Percentiles rank a stretch among this genome's conserved stretches.
These are phyloP conservation scores for Corymbia calophylla DNA, from an alignment of 441 rosid species.

Conservation along the genomic window DNA sequence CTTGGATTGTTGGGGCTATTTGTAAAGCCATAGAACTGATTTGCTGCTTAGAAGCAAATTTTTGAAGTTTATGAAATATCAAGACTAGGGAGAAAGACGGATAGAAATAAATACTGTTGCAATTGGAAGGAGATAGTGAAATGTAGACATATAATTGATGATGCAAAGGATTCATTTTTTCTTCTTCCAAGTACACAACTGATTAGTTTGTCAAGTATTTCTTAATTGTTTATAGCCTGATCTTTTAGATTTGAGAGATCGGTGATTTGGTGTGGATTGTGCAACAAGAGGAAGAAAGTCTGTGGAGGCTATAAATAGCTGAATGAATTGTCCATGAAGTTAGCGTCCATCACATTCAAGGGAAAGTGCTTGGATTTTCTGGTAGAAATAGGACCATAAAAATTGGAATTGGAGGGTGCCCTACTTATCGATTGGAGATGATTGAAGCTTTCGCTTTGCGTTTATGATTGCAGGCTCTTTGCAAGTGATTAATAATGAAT, in stretches of 20 bases:
- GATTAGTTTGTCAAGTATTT: background rate
- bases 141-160: background rate
- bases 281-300: background rate
- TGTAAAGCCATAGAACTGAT: background rate
- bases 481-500: background rate
- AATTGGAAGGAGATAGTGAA: background rate
- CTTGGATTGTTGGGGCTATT: background rate
- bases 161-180: background rate
- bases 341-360: background rate
- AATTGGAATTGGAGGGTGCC: background rate
- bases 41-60: background rate
- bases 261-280: background rate
- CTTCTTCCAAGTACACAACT: background rate
- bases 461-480: background rate
- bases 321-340: background rate
- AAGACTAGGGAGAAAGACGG: background rate
- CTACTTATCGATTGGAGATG: background rate
- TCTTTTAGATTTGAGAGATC: background rate
- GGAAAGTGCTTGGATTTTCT: background rate
- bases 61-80: background rate
- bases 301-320: background rate
- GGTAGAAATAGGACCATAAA: background rate
- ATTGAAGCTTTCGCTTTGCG: background rate
- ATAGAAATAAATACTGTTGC: background rate
- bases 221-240: background rate